Conservation (phyloP, 352 stramenopile genomes). For the Globisporangium abappressorium region DNA sequence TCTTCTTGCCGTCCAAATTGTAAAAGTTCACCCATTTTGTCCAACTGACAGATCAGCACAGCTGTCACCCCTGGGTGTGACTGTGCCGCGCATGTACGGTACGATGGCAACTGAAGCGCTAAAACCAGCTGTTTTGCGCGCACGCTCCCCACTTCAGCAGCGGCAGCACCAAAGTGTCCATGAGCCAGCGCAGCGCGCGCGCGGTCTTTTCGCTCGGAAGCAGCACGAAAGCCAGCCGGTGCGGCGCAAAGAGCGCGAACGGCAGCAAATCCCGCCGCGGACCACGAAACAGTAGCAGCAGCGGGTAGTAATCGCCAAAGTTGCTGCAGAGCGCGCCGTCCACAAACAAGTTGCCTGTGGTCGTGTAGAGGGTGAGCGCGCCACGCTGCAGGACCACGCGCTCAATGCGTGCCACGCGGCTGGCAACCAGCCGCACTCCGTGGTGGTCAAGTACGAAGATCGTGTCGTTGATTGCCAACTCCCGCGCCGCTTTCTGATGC, state of each 20-base stretch:
- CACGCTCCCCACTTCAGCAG: constrained; percentile 18
- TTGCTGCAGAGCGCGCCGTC: constrained; percentile 72
- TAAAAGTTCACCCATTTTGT: neutral
- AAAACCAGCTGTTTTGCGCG: constrained; percentile 2
- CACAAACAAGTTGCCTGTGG: constrained; percentile 62
- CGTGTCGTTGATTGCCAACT: constrained; percentile 43
- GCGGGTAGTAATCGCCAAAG: constrained; percentile 70
- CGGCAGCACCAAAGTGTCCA: constrained; percentile 47
- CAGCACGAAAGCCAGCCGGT: constrained; percentile 48
- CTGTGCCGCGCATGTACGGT: neutral
- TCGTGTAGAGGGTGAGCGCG: constrained; percentile 64
- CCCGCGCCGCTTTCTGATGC: constrained; percentile 43
- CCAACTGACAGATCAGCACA: neutral
- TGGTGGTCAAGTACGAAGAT: constrained; percentile 29
- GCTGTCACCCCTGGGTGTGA: neutral
- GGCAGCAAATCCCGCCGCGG: constrained; percentile 35
- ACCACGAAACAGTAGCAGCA: constrained; percentile 22
- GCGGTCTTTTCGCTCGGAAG: constrained; percentile 46
- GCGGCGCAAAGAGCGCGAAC: constrained; percentile 46
- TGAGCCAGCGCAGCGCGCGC: constrained; percentile 37
- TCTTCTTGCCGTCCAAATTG: neutral
- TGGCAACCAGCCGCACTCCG: neutral
- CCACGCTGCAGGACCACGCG: constrained; percentile 20
- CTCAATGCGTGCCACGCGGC: constrained; percentile 29
- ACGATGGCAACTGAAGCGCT: neutral